Base-by-base conservation (phyloP, 2,329 filamentous ascomycete genomes). In the Colletotrichum tamarilloi region DNA sequence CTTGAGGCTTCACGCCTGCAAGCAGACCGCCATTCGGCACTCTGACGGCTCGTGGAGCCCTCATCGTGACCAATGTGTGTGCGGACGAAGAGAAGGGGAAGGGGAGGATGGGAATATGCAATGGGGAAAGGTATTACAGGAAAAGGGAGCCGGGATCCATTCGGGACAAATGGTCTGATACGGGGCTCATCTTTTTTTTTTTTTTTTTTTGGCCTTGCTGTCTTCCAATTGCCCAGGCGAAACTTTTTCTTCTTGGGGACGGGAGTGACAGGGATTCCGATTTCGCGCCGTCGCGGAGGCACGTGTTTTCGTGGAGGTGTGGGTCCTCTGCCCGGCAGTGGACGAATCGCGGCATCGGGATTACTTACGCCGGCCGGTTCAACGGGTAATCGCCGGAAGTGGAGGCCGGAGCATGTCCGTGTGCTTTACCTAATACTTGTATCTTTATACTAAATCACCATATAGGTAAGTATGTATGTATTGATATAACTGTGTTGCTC, bases 1-100 rank as follows among this genome's bases (percentile, higher is more conserved):
- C 78, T 58, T 74, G 68, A 74, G 79, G 78, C 75, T 77, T 78
- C 26, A 77, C 75, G 72, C 80, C 79, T 59, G 76, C 74, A 53
- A 82, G 67, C 77, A 84, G 79, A 79, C 80, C 82, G 78, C 82
- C 80, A 77, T 80, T 83, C 76, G 83, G 83, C 83, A 83, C 84
- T 80, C 83, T 84, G 79, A 78, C 77, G 72, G 81, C 78, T 77
- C 80, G 79, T 68, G 81, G 79, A 76, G 80, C 82, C 79, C 81
- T 85, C 83, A 85, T 85, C 68, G 77, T 82, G 79, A 73, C 70
- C 69, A 74, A 49, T 46, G 58, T 62, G 24, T 64, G 62, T 49
- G 28, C 30, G 32, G 22, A n/a, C 14, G 28, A 55, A 28, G 65
- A 57, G 7, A 58, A 52, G 32, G 53, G 46, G 42, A 68, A 57